Evolutionary conservation across 768 basidiomycete genomes (phyloP).

Genomic region (Kwoniella newhampshirensis): DNA sequence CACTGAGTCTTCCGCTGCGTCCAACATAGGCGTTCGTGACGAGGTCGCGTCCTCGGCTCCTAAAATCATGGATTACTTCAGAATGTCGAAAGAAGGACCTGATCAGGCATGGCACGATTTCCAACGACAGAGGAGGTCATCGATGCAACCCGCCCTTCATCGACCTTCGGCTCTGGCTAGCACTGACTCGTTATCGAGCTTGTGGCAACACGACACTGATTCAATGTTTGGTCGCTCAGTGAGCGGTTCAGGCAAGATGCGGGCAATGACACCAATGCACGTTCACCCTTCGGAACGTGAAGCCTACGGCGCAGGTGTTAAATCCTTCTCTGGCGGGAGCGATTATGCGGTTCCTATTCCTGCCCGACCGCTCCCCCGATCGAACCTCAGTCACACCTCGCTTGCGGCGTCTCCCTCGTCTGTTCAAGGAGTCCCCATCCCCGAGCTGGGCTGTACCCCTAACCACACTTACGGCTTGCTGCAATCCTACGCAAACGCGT

Average conservation of each 20-base stretch:
- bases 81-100: conserved; percentile 36
- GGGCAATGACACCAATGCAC: conserved; percentile 31
- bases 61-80: conserved; percentile 39
- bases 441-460: conserved; percentile 40
- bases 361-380: conserved; percentile 26
- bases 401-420: conserved; percentile 22
- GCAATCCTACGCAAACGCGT: conserved; percentile 35
- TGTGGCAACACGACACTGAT: conserved; percentile 33
- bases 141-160: conserved; percentile 31
- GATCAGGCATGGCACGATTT: conserved; percentile 44
- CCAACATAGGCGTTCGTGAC: conserved; percentile 12
- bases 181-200: conserved; percentile 31
- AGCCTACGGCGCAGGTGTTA: conserved; percentile 6
- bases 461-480: conserved; percentile 37
- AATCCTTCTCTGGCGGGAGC: conserved; percentile 22
- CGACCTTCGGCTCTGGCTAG: conserved; percentile 21
- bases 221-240: conserved; percentile 23
- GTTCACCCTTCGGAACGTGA: conserved; percentile 20
- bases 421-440: conserved; percentile 8
- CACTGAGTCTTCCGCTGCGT: conserved; percentile 35
- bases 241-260: conserved; percentile 24
- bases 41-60: conserved; percentile 39
- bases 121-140: conserved; percentile 33
- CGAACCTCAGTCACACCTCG: conserved; percentile 40
- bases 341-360: conserved; percentile 27